phyloP scores from a whole-genome alignment of 441 rosid species.

The Pelargonium cotyledonis region DNA sequence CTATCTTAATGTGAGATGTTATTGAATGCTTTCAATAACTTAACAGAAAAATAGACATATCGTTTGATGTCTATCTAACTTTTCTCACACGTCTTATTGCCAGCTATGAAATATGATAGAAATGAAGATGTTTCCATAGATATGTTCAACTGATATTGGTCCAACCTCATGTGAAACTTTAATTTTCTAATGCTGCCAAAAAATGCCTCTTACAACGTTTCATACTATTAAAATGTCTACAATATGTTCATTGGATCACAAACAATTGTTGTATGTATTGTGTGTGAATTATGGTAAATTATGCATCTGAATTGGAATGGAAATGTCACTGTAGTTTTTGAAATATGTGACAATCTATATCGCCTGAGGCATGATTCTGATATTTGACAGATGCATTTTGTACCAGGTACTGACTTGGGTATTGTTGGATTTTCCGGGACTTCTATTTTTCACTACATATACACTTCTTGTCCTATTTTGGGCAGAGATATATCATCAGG shows the following conservation, averaged over 20 bases:
- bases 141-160: not conserved
- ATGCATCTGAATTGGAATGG: not conserved
- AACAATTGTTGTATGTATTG: not conserved
- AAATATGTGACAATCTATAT: not conserved
- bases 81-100: not conserved
- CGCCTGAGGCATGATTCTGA: not conserved
- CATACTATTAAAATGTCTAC: not conserved
- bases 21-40: not conserved
- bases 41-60: not conserved
- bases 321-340: not conserved
- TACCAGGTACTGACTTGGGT: not conserved
- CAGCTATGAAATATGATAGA: not conserved
- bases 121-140: not conserved
- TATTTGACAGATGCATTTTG: not conserved
- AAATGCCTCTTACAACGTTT: not conserved
- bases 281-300: not conserved
- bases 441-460: not conserved
- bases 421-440: not conserved
- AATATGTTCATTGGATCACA: not conserved
- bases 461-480: not conserved
- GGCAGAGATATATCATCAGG: constrained; percentile 5
- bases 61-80: not conserved
- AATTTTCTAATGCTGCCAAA: not conserved
- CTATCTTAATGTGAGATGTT: not conserved
- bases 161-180: not conserved